A percentile compares a stretch with the other conserved stretches of the same genome.
Evolutionary conservation across 1,139 yeast genomes (phyloP).

Genomic region (Sugiyamaella sp.): DNA sequence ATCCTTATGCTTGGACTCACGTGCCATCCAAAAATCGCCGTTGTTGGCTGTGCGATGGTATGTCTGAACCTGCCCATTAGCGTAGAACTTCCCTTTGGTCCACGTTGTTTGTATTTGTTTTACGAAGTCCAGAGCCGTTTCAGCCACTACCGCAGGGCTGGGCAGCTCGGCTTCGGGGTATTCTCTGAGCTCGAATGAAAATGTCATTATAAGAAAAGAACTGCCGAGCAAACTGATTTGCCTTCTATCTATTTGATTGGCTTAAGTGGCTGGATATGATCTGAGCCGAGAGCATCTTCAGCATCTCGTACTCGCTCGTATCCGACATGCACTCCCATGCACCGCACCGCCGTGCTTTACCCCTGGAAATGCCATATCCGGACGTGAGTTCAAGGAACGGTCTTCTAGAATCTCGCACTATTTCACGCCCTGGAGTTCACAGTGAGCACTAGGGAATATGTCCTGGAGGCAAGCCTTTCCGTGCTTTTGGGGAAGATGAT

Average conservation of each 20-base stretch:
- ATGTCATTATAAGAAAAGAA: slow-evolving; percentile 7
- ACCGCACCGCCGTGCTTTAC: background rate
- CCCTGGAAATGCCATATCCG: slow-evolving; percentile 2
- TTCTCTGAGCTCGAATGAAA: slow-evolving; percentile 32
- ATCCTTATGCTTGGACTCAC: slow-evolving; percentile 47
- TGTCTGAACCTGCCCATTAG: slow-evolving; percentile 42
- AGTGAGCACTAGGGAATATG: too few species aligned
- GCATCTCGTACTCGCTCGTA: background rate
- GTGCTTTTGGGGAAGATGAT: too few species aligned
- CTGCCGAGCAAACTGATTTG: too few species aligned
- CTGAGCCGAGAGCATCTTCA: too few species aligned
- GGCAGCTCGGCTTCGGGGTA: slow-evolving; percentile 36
- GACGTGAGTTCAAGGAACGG: too few species aligned
- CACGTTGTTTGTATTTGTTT: slow-evolving; percentile 29
- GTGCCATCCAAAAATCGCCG: slow-evolving; percentile 52
- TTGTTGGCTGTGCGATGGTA: slow-evolving; percentile 41
- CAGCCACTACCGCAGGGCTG: slow-evolving; percentile 29
- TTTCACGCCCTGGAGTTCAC: too few species aligned
- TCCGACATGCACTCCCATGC: background rate
- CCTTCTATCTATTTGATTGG: too few species aligned
- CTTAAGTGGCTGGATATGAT: background rate
- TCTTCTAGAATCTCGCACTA: too few species aligned
- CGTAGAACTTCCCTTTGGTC: slow-evolving; percentile 32
- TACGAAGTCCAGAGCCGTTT: slow-evolving; percentile 33
- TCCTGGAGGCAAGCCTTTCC: too few species aligned